These are phyloP conservation scores for Conticribra guillardii DNA, from an alignment of 108 stramenopile species.

Conservation along the genomic window DNA sequence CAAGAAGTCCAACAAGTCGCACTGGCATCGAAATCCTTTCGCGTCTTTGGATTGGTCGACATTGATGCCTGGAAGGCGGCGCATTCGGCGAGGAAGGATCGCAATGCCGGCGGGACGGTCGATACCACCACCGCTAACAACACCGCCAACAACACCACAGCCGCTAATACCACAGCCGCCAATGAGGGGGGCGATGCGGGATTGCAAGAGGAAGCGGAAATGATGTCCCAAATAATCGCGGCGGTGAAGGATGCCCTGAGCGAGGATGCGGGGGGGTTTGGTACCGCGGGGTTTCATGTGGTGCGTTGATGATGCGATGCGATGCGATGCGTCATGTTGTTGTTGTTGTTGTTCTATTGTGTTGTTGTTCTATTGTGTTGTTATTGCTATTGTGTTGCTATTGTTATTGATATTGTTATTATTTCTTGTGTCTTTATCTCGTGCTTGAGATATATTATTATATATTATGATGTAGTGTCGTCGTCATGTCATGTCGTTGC, in stretches of 20 bases:
- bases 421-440: no score
- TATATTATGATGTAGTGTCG: no score
- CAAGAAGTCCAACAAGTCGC: slow-evolving; percentile 3
- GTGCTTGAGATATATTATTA: no score
- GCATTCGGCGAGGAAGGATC: neutral
- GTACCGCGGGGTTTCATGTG: slow-evolving; percentile 29
- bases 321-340: no score
- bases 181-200: neutral
- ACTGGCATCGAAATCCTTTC: slow-evolving; percentile 14
- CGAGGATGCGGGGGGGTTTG: slow-evolving; percentile 36
- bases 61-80: slow-evolving; percentile 12
- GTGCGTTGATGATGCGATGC: slow-evolving; percentile 11
- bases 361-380: no score
- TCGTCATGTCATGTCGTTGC: no score
- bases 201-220: neutral
- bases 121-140: neutral
- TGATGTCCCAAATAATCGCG: neutral
- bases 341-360: no score
- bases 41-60: slow-evolving; percentile 7
- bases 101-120: neutral
- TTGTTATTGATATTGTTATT: no score
- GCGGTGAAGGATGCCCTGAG: slow-evolving; percentile 20
- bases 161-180: neutral
- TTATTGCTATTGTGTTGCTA: no score
- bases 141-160: neutral